A percentile compares a stretch with the other conserved stretches of the same genome.
phyloP scores from a whole-genome alignment of 202 grass and related monocot species.

The Saccharum hybrid region DNA sequence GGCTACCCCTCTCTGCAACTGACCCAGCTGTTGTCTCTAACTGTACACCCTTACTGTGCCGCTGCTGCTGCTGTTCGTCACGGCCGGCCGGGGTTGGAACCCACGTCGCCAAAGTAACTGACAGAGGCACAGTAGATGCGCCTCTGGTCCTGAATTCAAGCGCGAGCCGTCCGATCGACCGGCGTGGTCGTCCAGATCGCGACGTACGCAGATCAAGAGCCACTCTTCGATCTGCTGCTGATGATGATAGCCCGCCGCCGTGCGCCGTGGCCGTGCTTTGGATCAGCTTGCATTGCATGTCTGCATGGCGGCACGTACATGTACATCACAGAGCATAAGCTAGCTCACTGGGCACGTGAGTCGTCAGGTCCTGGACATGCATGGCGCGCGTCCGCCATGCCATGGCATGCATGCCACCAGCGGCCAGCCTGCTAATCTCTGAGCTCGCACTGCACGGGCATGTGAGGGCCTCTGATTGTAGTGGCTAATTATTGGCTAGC shows the following conservation, averaged over 20 bases:
- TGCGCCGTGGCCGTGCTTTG: no score
- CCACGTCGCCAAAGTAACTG: conserved; percentile 25
- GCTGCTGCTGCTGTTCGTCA: not conserved
- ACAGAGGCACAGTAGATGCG: conserved; percentile 20
- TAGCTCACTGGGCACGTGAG: not conserved
- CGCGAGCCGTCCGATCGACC: conserved; percentile 1
- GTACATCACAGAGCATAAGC: not conserved
- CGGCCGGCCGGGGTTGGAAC: not conserved
- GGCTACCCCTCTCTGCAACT: not conserved
- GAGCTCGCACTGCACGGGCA: conserved; percentile 36
- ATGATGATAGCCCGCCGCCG: no score
- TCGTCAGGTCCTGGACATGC: not conserved
- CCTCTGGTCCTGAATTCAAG: not conserved
- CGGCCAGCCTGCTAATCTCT: not conserved
- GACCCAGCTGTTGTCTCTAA: not conserved
- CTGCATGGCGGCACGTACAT: not conserved
- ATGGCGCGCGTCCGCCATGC: not conserved
- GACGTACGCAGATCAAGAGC: not conserved
- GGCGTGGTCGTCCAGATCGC: not conserved
- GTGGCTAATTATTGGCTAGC: not conserved
- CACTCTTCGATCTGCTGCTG: not conserved
- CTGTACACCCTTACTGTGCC: not conserved
- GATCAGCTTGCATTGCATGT: no score
- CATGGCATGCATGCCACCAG: not conserved
- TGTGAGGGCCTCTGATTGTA: conserved; percentile 21